phyloP scores from a whole-genome alignment of 352 stramenopile species.

The Poterioochromonas sp. region DNA sequence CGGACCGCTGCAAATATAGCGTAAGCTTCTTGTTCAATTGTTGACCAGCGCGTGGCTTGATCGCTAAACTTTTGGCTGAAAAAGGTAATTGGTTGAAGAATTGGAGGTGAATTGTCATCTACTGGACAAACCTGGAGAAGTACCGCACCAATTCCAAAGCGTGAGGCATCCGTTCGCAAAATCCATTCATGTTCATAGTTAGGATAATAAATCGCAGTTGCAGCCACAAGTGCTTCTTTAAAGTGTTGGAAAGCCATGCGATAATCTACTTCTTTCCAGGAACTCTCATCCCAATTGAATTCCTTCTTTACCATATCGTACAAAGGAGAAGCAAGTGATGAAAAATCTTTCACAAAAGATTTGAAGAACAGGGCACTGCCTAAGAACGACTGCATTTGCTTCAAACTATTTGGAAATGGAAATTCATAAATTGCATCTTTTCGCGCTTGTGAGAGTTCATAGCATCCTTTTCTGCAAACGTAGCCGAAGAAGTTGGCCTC shows the following conservation, averaged over 20 bases:
- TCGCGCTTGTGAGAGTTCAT: neutral
- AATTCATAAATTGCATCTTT: neutral
- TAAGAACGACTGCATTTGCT: conserved; percentile 7
- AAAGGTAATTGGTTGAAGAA: neutral
- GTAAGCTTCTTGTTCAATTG: neutral
- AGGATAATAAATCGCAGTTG: conserved; percentile 7
- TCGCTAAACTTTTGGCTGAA: no score
- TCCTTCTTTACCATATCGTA: conserved; percentile 13
- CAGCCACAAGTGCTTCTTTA: neutral
- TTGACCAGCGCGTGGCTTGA: neutral
- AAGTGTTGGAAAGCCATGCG: neutral
- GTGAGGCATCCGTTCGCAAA: conserved; percentile 2
- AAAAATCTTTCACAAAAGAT: conserved; percentile 8
- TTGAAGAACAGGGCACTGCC: conserved; percentile 25
- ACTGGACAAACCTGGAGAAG: neutral
- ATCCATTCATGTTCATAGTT: conserved; percentile 22
- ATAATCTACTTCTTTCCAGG: conserved; percentile 9
- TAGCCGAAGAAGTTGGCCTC: conserved; percentile 18
- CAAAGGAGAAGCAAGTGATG: neutral
- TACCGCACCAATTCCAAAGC: neutral
- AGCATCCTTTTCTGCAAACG: neutral
- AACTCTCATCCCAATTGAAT: neutral
- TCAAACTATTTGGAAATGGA: neutral
- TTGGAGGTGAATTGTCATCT: neutral
- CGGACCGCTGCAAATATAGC: conserved; percentile 14